phyloP scores from a whole-genome alignment of 768 basidiomycete species.

The Cantharellus anzutake region DNA sequence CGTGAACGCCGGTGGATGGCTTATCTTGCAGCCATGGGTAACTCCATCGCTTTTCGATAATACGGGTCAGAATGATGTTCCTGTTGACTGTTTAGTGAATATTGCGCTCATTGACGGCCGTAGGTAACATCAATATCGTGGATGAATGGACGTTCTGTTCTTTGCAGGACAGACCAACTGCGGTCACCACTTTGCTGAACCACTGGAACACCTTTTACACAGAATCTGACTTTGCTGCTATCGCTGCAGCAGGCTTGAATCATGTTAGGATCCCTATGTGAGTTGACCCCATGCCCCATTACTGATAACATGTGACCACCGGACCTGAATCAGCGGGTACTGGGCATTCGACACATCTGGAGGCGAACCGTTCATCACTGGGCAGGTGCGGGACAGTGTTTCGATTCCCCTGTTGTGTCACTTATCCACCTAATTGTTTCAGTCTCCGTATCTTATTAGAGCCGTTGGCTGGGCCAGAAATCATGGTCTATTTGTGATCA shows the following conservation, averaged over 20 bases:
- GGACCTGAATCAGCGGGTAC: conserved; percentile 34
- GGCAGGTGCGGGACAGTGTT: conserved; percentile 10
- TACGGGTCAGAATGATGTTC: conserved; percentile 10
- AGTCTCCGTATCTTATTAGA: conserved; percentile 37
- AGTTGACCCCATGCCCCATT: too few relatives aligned
- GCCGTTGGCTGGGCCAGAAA: conserved; percentile 50
- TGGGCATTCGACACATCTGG: conserved; percentile 71
- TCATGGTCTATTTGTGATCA: conserved; percentile 56
- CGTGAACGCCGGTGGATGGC: conserved; percentile 1
- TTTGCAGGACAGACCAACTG: not conserved
- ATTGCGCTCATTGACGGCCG: not conserved
- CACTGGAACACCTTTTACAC: conserved; percentile 68
- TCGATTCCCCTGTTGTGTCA: conserved; percentile 30
- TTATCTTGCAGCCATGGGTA: not conserved
- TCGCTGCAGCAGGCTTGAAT: not conserved
- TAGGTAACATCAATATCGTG: not conserved
- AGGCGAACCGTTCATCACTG: conserved; percentile 48
- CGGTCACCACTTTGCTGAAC: not conserved
- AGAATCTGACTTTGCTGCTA: conserved; percentile 38
- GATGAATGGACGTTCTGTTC: not conserved
- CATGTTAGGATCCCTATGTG: not conserved
- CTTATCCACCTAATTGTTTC: conserved; percentile 48
- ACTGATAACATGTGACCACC: not conserved
- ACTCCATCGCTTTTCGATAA: not conserved
- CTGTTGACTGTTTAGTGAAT: not conserved